phyloP scores from a whole-genome alignment of 176 grass and related monocot genomes.

The Oryza punctata region DNA sequence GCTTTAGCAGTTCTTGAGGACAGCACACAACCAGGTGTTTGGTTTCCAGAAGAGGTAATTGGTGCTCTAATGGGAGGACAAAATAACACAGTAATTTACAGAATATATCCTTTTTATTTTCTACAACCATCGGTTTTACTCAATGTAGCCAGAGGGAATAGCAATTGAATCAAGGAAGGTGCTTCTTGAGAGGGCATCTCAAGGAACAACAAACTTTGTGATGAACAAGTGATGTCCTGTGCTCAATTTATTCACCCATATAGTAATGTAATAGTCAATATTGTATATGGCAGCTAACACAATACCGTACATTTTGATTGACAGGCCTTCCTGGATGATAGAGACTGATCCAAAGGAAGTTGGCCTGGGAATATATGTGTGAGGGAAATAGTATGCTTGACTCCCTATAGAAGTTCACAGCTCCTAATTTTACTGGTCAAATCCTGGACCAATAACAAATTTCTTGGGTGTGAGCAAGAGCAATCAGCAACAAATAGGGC shows the following conservation, averaged over 20 bases:
- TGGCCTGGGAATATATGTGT: slow-evolving; percentile 81
- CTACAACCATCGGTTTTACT: slow-evolving; percentile 2
- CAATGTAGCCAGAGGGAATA: slow-evolving; percentile 77
- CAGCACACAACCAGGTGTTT: slow-evolving; percentile 69
- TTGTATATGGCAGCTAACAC: slow-evolving; percentile 34
- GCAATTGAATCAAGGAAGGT: slow-evolving; percentile 75
- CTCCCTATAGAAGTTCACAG: background rate
- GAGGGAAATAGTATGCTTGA: slow-evolving; percentile 11
- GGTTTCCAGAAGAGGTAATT: slow-evolving; percentile 88
- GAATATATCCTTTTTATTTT: background rate
- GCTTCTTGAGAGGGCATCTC: slow-evolving; percentile 63
- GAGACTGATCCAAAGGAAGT: slow-evolving; percentile 84
- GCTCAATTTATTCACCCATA: background rate
- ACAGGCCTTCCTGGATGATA: slow-evolving; percentile 90
- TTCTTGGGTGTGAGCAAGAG: background rate
- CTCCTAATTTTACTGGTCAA: too few relatives aligned
- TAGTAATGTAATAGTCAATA: background rate
- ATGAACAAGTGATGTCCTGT: slow-evolving; percentile 54
- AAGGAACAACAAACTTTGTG: slow-evolving; percentile 67
- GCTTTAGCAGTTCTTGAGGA: slow-evolving; percentile 74
- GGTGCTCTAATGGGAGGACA: background rate
- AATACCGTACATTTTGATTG: slow-evolving; percentile 26
- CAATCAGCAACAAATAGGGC: too few relatives aligned
- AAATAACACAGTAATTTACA: background rate
- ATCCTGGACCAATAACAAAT: too few relatives aligned